Percentiles rank a stretch among this genome's conserved stretches.
Evolutionary conservation across 2,329 filamentous ascomycete species (phyloP).

Genomic region (Apiospora malaysiana): DNA sequence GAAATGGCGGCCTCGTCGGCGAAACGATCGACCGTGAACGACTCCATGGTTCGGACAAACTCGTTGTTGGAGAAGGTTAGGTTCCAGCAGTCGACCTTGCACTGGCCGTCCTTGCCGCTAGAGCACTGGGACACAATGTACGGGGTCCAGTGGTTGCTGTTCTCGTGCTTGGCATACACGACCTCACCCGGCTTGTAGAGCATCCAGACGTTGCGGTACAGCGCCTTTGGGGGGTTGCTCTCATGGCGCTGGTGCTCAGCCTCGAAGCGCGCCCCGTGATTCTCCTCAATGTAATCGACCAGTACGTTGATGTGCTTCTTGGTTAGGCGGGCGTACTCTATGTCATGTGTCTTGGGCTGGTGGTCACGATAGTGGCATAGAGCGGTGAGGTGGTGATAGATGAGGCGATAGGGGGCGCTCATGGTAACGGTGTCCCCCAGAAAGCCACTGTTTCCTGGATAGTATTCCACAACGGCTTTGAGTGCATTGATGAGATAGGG

Average conservation of each 20-base stretch:
- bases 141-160: slow-evolving; percentile 43
- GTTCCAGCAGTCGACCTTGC: slow-evolving; percentile 49
- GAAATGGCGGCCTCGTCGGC: slow-evolving; percentile 51
- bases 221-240: slow-evolving; percentile 46
- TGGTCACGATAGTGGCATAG: slow-evolving; percentile 48
- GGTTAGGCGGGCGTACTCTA: slow-evolving; percentile 48
- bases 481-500: slow-evolving; percentile 53
- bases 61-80: slow-evolving; percentile 43
- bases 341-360: slow-evolving; percentile 48
- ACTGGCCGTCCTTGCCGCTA: slow-evolving; percentile 21
- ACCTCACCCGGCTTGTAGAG: slow-evolving; percentile 52
- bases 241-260: slow-evolving; percentile 49
- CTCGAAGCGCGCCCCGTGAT: slow-evolving; percentile 43
- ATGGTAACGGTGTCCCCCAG: slow-evolving; percentile 45
- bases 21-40: slow-evolving; percentile 45
- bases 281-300: slow-evolving; percentile 49
- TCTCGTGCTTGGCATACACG: slow-evolving; percentile 47
- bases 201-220: slow-evolving; percentile 53
- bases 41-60: slow-evolving; percentile 46
- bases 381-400: slow-evolving; percentile 53
- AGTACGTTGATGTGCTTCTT: slow-evolving; percentile 52
- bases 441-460: slow-evolving; percentile 47
- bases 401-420: slow-evolving; percentile 52
- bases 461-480: slow-evolving; percentile 54
- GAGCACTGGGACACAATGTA: slow-evolving; percentile 45